These are phyloP conservation scores for Phytophthora colocasiae DNA, from an alignment of 352 stramenopile genomes.

Conservation along the genomic window DNA sequence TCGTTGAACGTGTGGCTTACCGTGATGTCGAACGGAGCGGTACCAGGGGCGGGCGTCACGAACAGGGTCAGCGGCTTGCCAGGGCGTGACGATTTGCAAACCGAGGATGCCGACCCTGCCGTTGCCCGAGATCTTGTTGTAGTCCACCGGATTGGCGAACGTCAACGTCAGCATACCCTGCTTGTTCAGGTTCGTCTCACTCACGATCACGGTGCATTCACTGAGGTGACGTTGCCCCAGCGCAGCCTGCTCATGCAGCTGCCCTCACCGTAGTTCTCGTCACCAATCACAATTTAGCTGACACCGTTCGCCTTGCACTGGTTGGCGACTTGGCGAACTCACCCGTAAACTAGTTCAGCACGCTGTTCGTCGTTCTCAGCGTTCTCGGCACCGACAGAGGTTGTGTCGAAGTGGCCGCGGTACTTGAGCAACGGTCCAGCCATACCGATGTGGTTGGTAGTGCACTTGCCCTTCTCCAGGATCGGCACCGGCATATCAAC, in stretches of 20 bases:
- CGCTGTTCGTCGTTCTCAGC: slow-evolving; percentile 75
- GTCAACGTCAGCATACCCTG: slow-evolving; percentile 94
- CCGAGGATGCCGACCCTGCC: slow-evolving; percentile 93
- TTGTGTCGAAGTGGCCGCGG: slow-evolving; percentile 95
- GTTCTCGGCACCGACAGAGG: slow-evolving; percentile 40
- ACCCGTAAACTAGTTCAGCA: slow-evolving; percentile 93
- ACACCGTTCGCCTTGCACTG: slow-evolving; percentile 93
- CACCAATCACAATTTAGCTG: slow-evolving; percentile 93
- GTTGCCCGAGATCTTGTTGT: slow-evolving; percentile 92
- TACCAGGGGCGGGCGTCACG: slow-evolving; percentile 74
- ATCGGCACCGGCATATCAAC: slow-evolving; percentile 91
- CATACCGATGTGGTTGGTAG: slow-evolving; percentile 95
- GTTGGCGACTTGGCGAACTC: slow-evolving; percentile 91
- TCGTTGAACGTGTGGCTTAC: slow-evolving; percentile 96
- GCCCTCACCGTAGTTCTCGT: slow-evolving; percentile 96
- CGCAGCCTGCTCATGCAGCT: slow-evolving; percentile 92
- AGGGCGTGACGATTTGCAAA: slow-evolving; percentile 79
- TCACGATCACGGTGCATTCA: slow-evolving; percentile 91
- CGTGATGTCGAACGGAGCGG: slow-evolving; percentile 83
- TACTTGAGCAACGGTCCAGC: slow-evolving; percentile 95
- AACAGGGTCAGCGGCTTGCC: slow-evolving; percentile 89
- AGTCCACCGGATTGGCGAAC: slow-evolving; percentile 93
- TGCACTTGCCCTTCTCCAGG: slow-evolving; percentile 96
- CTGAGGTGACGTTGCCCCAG: slow-evolving; percentile 92
- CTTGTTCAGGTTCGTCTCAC: slow-evolving; percentile 97